Evolutionary conservation across 1,139 yeast genomes (phyloP).

Genomic region (Lizanozyma gosingica): DNA sequence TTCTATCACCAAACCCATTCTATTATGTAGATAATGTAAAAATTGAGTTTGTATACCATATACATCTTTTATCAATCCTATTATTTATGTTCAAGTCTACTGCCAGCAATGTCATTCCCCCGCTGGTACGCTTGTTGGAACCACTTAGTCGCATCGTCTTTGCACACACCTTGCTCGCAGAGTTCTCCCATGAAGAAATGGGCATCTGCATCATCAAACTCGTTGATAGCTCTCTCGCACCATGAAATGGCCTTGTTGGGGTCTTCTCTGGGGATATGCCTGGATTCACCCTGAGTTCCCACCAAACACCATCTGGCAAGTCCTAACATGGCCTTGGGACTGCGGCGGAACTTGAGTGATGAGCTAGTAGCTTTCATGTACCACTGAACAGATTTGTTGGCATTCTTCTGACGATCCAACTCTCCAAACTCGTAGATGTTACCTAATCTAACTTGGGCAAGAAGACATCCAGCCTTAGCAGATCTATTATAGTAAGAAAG

Average conservation of each 20-base stretch:
- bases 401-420: conserved; percentile 54
- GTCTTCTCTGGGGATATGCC: conserved; percentile 50
- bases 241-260: conserved; percentile 78
- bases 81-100: conserved; percentile 7
- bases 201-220: conserved; percentile 29
- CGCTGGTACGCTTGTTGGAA: conserved; percentile 16
- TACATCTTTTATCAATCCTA: too few relatives aligned
- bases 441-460: conserved; percentile 83
- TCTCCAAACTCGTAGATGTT: conserved; percentile 83
- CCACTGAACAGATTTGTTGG: conserved; percentile 82
- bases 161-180: conserved; percentile 28
- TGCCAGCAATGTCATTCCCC: conserved; percentile 15
- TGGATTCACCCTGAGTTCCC: conserved; percentile 56
- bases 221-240: conserved; percentile 67
- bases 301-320: conserved; percentile 87
- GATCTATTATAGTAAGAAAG: conserved; percentile 65
- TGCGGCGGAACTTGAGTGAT: conserved; percentile 47
- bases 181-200: conserved; percentile 32
- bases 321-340: conserved; percentile 84
- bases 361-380: conserved; percentile 67
- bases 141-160: conserved; percentile 16
- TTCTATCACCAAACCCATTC: too few relatives aligned
- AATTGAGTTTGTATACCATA: too few relatives aligned
- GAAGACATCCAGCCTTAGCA: conserved; percentile 66
- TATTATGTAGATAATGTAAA: too few relatives aligned